Conservation (phyloP, 768 basidiomycete species). For the Galerina marginata region DNA sequence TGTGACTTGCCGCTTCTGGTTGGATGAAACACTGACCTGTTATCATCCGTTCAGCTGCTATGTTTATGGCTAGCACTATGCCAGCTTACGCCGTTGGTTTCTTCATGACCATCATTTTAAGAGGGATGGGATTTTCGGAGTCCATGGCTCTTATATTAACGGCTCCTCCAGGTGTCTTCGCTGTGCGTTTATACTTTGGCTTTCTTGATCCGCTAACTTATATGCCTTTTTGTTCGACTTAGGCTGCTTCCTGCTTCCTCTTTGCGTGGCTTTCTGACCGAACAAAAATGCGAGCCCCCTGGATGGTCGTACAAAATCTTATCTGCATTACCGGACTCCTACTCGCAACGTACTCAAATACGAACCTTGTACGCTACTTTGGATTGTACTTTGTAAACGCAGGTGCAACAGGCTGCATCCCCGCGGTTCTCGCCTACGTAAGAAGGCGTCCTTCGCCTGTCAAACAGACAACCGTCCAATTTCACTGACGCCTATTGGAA, state of each 20-base stretch:
- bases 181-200: conserved; percentile 12
- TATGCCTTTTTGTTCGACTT: neutral
- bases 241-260: conserved; percentile 40
- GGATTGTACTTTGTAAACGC: conserved; percentile 43
- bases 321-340: conserved; percentile 40
- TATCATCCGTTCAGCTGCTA: conserved; percentile 28
- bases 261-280: conserved; percentile 45
- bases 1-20: conserved; percentile 22
- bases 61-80: conserved; percentile 38
- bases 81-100: conserved; percentile 26
- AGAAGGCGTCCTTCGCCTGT: conserved; percentile 2
- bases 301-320: conserved; percentile 37
- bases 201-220: too few relatives aligned
- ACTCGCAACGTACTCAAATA: conserved; percentile 34
- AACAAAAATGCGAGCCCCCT: conserved; percentile 37
- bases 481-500: neutral
- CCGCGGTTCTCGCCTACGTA: conserved; percentile 44
- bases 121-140: conserved; percentile 23
- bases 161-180: conserved; percentile 24
- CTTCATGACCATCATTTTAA: conserved; percentile 25
- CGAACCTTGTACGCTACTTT: conserved; percentile 33
- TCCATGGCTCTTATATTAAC: conserved; percentile 20
- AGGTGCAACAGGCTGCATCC: conserved; percentile 41
- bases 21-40: neutral
- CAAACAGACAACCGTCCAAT: neutral